Evolutionary conservation across 176 grass and related monocot species (phyloP), one percentile per base, ranked within the genome.

Genomic region (Alloteropsis semialata): DNA sequence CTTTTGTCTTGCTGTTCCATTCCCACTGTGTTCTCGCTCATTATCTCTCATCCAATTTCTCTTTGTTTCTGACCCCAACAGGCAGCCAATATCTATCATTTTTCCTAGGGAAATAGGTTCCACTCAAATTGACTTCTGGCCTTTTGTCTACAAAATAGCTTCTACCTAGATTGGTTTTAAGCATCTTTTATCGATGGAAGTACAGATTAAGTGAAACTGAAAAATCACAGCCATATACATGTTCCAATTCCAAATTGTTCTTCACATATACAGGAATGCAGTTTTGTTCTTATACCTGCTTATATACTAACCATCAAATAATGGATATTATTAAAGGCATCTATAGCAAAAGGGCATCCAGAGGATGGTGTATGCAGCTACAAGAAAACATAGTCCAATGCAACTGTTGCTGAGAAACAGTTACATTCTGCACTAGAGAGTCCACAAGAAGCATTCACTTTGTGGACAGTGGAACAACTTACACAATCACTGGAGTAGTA

Each of bases 121-220:
- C n/a, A n/a, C n/a, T n/a, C n/a, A n/a, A n/a, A n/a, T n/a, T n/a
- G n/a, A n/a, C n/a, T n/a, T n/a, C n/a, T n/a, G n/a, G n/a, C n/a
- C n/a, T n/a, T n/a, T n/a, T n/a, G n/a, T n/a, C n/a, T n/a, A n/a
- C n/a, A n/a, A n/a, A n/a, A n/a, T n/a, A n/a, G n/a, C n/a, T n/a
- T n/a, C n/a, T n/a, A n/a, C n/a, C n/a, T n/a, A n/a, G n/a, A n/a
- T n/a, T n/a, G n/a, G n/a, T n/a, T 98, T 18, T 94, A 98, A 75
- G 90, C 94, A 81, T 88, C 95, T 73, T 98, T 85, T 79, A 7
- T 67, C 5, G n/a, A n/a, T n/a, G n/a, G n/a, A n/a, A 53, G 18
- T 53, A 22, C 18, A 17, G 22, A n/a, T n/a, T n/a, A n/a, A n/a
- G n/a, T n/a, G n/a, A n/a, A n/a, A n/a, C n/a, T n/a, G n/a, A n/a